Evolutionary conservation across 225 moss, liverwort and hornwort species (phyloP).

Genomic region (Sphagnum contortum): DNA sequence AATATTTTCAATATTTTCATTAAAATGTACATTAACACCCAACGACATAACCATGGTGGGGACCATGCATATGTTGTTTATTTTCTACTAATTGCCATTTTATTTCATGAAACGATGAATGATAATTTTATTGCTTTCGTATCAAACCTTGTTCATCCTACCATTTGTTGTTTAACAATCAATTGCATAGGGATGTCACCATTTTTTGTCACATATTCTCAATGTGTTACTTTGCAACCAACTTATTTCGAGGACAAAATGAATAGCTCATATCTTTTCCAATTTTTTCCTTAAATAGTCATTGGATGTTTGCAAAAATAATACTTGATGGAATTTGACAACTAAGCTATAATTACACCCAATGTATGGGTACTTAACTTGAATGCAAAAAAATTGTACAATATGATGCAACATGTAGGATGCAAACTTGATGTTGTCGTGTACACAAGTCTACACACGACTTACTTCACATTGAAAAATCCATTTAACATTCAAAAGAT

Average conservation of each 20-base stretch:
- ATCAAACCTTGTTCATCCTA: not conserved
- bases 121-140: not conserved
- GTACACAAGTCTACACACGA: conserved; percentile 39
- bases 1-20: conserved; percentile 64
- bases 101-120: too few relatives aligned
- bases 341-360: not conserved
- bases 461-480: conserved; percentile 31
- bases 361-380: not conserved
- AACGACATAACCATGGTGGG: conserved; percentile 33
- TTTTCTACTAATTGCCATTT: too few relatives aligned
- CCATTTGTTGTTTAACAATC: too few relatives aligned
- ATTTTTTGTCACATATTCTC: not conserved
- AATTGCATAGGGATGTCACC: not conserved
- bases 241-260: not conserved
- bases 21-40: conserved; percentile 51
- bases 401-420: conserved; percentile 31
- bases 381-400: conserved; percentile 54
- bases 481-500: conserved; percentile 47
- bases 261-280: not conserved
- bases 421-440: conserved; percentile 45
- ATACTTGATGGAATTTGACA: not conserved
- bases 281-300: not conserved
- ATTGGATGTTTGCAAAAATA: not conserved
- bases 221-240: not conserved
- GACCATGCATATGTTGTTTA: too few relatives aligned